Percentiles rank a stretch among this genome's conserved stretches.
Evolutionary conservation across 1,139 yeast genomes (phyloP).

Genomic region (Geotrichum candidum): DNA sequence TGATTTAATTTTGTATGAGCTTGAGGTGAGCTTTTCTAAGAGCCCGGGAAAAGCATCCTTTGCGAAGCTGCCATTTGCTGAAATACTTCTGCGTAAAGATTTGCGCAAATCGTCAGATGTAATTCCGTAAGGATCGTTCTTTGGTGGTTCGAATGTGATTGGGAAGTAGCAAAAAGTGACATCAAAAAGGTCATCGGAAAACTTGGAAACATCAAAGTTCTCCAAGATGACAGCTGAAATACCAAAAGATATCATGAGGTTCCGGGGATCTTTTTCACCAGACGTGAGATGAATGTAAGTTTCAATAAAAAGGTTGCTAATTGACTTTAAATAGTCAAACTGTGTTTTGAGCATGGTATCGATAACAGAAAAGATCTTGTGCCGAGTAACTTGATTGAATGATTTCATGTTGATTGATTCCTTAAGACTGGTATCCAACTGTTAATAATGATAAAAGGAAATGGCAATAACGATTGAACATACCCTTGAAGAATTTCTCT

Average conservation of each 20-base stretch:
- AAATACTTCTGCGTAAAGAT: conserved; percentile 49
- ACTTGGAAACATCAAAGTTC: conserved; percentile 39
- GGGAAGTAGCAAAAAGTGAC: conserved; percentile 93
- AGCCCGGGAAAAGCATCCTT: conserved; percentile 70
- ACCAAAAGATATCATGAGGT: conserved; percentile 64
- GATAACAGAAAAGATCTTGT: conserved; percentile 51
- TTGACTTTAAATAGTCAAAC: conserved; percentile 18
- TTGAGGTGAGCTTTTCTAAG: conserved; percentile 77
- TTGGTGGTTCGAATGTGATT: conserved; percentile 89
- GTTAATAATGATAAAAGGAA: not conserved
- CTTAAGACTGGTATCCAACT: conserved; percentile 35
- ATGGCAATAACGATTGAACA: not conserved
- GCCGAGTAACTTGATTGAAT: conserved; percentile 38
- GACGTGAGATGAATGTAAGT: conserved; percentile 63
- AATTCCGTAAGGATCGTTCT: conserved; percentile 82
- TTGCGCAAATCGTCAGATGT: conserved; percentile 65
- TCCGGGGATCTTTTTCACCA: conserved; percentile 93
- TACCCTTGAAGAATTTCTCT: conserved; percentile 37
- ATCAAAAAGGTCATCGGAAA: conserved; percentile 68
- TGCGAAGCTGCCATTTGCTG: conserved; percentile 61
- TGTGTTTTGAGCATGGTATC: conserved; percentile 34
- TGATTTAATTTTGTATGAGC: conserved; percentile 67
- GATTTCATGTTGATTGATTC: conserved; percentile 54
- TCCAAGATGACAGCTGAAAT: conserved; percentile 49
- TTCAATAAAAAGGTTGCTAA: conserved; percentile 43